phyloP scores from a whole-genome alignment of 306 rosid species.

The Vicia villosa region DNA sequence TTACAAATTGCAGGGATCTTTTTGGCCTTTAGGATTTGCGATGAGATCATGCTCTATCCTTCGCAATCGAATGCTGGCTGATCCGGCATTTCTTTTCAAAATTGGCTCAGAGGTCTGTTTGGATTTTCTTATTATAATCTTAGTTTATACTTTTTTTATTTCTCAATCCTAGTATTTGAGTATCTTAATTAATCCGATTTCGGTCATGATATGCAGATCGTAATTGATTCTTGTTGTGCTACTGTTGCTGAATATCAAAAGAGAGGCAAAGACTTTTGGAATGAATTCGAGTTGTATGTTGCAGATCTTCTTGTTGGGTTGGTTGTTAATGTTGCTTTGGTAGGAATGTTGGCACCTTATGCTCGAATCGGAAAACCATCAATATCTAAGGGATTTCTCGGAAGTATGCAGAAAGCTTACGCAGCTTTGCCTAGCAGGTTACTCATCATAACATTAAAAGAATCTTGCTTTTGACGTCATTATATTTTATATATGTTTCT shows the following conservation, averaged over 20 bases:
- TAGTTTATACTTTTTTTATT: conserved; percentile 12
- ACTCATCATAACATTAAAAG: conserved; percentile 34
- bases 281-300: conserved; percentile 87
- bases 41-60: conserved; percentile 70
- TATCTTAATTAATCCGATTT: neutral
- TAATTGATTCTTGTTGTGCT: conserved; percentile 85
- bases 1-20: conserved; percentile 61
- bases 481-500: conserved; percentile 1
- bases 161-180: conserved; percentile 5
- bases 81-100: conserved; percentile 89
- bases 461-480: conserved; percentile 23
- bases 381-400: conserved; percentile 67
- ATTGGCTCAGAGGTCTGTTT: conserved; percentile 89
- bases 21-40: conserved; percentile 76
- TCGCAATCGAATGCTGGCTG: conserved; percentile 91
- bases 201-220: conserved; percentile 55
- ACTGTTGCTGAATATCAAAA: conserved; percentile 96
- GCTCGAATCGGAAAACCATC: conserved; percentile 84
- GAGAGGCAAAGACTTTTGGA: conserved; percentile 92
- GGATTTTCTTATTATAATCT: conserved; percentile 28
- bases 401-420: conserved; percentile 67
- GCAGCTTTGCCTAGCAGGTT: conserved; percentile 93
- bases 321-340: conserved; percentile 86
- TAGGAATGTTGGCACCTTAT: conserved; percentile 92
- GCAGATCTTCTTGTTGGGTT: conserved; percentile 92